Evolutionary conservation across 176 grass and related monocot species (phyloP), one percentile per base, ranked within the genome.

Genomic region (Poa pratensis): DNA sequence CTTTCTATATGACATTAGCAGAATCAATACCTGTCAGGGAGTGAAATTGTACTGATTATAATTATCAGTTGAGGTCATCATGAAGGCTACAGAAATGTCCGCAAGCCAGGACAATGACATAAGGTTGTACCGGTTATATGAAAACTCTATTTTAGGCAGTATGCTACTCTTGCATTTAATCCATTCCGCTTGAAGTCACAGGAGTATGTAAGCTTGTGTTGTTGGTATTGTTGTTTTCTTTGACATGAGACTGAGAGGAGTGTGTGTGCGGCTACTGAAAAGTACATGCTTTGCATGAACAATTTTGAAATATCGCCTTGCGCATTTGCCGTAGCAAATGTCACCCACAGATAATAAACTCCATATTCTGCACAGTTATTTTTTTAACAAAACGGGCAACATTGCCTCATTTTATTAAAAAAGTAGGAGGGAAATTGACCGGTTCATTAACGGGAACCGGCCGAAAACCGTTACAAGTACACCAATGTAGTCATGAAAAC

Each of bases 1-100:
- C 83, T 90, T 86, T 82, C 78, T 73, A 1, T 40, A 42, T 65
- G 88, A 57, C 83, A 65, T 28, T 5, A 46, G 52, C 73, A 82
- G 73, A 86, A 82, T 82, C 79, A 0, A 40, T 57, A 48, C 43
- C 30, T 78, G 32, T 57, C 18, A 7, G n/a, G 5, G 30, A 39
- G 0, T 48, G 24, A 5, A 67, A 46, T 34, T 52, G 58, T 18
- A n/a, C 45, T 48, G 42, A 6, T 76, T 35, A 12, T 79, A 53
- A 3, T 84, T 50, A 3, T 9, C 9, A 40, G 14, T 9, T 74
- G 42, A 55, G 72, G 26, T 80, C 37, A 40, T 85, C 14, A 71
- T 82, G 52, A 30, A 30, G 39, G 23, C 34, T 62, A 23, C 20
- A 13, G 4, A 55, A 64, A 78, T 8, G 49, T 0, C 46, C 0